phyloP scores from a whole-genome alignment of 176 grass and related monocot genomes.

The Sorghum bicolor region Sorghum_bicolor_NCBIv3 NC_012873.2:65761001-65761500 shows the following conservation, averaged over 20 bases:
- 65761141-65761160: conserved; percentile 57
- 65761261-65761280: conserved; percentile 23
- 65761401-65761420: conserved; percentile 21
- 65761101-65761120: conserved; percentile 38
- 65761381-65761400: conserved; percentile 9
- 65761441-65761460: conserved; percentile 48
- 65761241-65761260: conserved; percentile 14
- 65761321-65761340: not conserved
- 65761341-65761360: not conserved
- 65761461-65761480: conserved; percentile 37
- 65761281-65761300: conserved; percentile 7
- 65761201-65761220: conserved; percentile 46
- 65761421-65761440: conserved; percentile 40
- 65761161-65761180: conserved; percentile 61
- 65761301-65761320: not conserved
- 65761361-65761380: conserved; percentile 19
- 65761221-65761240: conserved; percentile 35
- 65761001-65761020: not conserved
- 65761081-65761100: conserved; percentile 44
- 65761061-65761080: conserved; percentile 48
- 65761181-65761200: conserved; percentile 47
- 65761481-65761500: conserved; percentile 25
- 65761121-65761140: conserved; percentile 55
- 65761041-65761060: not conserved
- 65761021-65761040: not conserved